A percentile compares a stretch with the other conserved stretches of the same genome.
These are phyloP conservation scores for Chaetomium sp. DNA, from an alignment of 2,329 filamentous ascomycete species.

Conservation along the genomic window DNA sequence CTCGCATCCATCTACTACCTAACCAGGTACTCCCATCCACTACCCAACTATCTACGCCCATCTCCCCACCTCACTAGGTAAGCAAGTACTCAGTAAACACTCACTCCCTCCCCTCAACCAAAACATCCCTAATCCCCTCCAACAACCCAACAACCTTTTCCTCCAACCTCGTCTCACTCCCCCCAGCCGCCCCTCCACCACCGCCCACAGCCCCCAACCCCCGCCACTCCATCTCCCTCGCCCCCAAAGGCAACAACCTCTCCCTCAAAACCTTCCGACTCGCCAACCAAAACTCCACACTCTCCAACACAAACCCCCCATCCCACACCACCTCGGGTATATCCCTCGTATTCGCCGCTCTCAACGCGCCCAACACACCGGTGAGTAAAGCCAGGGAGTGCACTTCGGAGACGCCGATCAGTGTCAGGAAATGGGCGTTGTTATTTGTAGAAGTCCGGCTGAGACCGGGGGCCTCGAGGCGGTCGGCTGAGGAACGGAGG, in stretches of 20 bases:
- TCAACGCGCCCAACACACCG: slow-evolving; percentile 62
- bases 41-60: neutral
- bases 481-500: slow-evolving; percentile 62
- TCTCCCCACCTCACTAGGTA: neutral
- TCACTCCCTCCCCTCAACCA: slow-evolving; percentile 38
- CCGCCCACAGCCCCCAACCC: slow-evolving; percentile 35
- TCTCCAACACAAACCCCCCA: slow-evolving; percentile 62
- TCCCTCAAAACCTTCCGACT: slow-evolving; percentile 63
- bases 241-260: slow-evolving; percentile 64
- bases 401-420: slow-evolving; percentile 67
- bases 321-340: slow-evolving; percentile 71
- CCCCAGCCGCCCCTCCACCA: slow-evolving; percentile 24
- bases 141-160: slow-evolving; percentile 68
- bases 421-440: slow-evolving; percentile 58
- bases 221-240: slow-evolving; percentile 62
- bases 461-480: slow-evolving; percentile 58
- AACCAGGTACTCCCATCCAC: no score
- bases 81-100: neutral
- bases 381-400: slow-evolving; percentile 73
- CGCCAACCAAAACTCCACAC: slow-evolving; percentile 74
- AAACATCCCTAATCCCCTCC: slow-evolving; percentile 50
- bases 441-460: slow-evolving; percentile 39
- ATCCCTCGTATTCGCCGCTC: slow-evolving; percentile 60
- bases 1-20: no score
- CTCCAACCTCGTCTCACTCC: slow-evolving; percentile 61